Base-by-base conservation (phyloP, 192 early-diverging fungal species). In the Chytriomyces hyalinus region DNA sequence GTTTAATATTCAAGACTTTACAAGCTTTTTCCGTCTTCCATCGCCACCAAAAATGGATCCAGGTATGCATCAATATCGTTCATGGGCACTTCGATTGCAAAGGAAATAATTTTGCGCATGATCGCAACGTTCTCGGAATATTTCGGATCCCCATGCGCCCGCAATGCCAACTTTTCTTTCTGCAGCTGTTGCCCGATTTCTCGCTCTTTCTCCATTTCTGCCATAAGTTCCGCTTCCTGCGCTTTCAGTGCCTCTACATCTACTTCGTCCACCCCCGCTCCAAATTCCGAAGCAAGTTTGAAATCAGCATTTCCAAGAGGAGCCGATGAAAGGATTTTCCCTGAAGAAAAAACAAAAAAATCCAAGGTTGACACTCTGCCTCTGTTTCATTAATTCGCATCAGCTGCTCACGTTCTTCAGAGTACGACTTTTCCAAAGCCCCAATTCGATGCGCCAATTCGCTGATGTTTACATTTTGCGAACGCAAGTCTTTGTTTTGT, bases 71-170 rank as follows among this genome's bases (percentile, higher is more conserved):
- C 73, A 22, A 75, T 75, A 45, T 75, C 63, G 17, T 75, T 64
- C 73, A 75, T 64, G 17, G 73, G 73, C n/a, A 75, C 63, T 11
- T 66, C 11, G 17, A 49, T 65, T n/a, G 73, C 64, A 43, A 66
- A 75, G 9, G 73, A 61, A 51, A 75, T 75, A 26, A 75, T 66
- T 64, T 66, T 64, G 17, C 73, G 73, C 73, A 75, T 75, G 22
- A 65, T 62, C 5, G 17, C 28, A 6, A 50, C 73, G 36, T 17
- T 48, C 49, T 64, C 63, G 20, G 47, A 51, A 66, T 65, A 66
- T 46, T 68, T 44, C 15, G 15, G 36, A 13, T 44, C 67, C 53
- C 71, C 71, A 66, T 64, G 7, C 47, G 60, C 73, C 6, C 73
- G 46, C 63, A 75, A 53, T 22, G n/a, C 22, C 61, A 48, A 65